A percentile compares a stretch with the other conserved stretches of the same genome.
phyloP scores from a whole-genome alignment of 225 moss, liverwort and hornwort species.

The Polytrichum formosum region DNA sequence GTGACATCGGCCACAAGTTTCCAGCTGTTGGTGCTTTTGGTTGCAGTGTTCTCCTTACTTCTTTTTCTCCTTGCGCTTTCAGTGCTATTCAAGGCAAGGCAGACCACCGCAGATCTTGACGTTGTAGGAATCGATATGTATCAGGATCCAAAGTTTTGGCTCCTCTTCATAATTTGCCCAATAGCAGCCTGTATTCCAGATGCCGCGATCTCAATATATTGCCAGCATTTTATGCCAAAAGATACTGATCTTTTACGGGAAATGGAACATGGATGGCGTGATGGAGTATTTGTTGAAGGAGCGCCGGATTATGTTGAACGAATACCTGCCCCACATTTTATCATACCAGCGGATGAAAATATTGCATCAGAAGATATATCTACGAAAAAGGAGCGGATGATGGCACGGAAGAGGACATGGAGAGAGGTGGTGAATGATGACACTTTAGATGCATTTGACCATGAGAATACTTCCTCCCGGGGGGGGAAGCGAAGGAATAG shows the following conservation, averaged over 20 bases:
- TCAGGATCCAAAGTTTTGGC: slow-evolving; percentile 49
- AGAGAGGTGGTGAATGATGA: slow-evolving; percentile 44
- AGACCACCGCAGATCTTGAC: slow-evolving; percentile 25
- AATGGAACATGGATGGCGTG: slow-evolving; percentile 78
- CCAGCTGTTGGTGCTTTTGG: slow-evolving; percentile 32
- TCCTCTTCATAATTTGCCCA: slow-evolving; percentile 53
- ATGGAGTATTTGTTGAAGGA: slow-evolving; percentile 34
- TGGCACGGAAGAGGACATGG: slow-evolving; percentile 19
- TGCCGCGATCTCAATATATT: slow-evolving; percentile 28
- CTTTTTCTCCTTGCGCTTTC: slow-evolving; percentile 44
- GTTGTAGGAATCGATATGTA: slow-evolving; percentile 28
- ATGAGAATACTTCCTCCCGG: slow-evolving; percentile 3
- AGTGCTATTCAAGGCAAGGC: slow-evolving; percentile 10
- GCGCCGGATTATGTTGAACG: slow-evolving; percentile 58
- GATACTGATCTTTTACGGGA: slow-evolving; percentile 62
- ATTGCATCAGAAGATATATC: slow-evolving; percentile 1
- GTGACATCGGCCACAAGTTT: slow-evolving; percentile 52
- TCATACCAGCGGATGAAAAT: background rate
- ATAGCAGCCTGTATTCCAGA: slow-evolving; percentile 52
- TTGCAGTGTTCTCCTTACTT: slow-evolving; percentile 37
- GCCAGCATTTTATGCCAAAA: slow-evolving; percentile 8
- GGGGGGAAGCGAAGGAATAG: slow-evolving; percentile 31
- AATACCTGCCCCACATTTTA: slow-evolving; percentile 10
- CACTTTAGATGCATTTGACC: slow-evolving; percentile 24
- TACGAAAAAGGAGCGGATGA: background rate